Percentiles rank a stretch among this genome's conserved stretches.
These are phyloP conservation scores for Colletotrichum sp. DNA, from an alignment of 2,329 filamentous ascomycete species.

Conservation along the genomic window DNA sequence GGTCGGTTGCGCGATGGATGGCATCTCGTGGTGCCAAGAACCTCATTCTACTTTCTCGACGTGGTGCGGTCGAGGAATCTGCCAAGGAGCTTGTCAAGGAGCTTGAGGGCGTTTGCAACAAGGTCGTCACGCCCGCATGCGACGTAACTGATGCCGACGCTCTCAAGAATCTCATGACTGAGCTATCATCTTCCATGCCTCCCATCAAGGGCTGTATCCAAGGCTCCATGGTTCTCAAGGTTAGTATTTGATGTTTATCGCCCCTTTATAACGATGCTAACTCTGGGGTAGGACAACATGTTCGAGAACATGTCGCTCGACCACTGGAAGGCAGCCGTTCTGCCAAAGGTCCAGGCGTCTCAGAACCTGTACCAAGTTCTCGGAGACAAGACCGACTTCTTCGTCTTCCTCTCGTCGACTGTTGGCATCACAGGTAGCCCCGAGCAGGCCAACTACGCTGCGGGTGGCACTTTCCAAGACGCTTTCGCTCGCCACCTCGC, in stretches of 20 bases:
- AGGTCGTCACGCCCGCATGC: slow-evolving; percentile 18
- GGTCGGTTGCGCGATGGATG: slow-evolving; percentile 28
- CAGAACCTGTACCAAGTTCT: slow-evolving; percentile 36
- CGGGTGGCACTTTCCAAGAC: slow-evolving; percentile 48
- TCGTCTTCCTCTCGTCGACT: slow-evolving; percentile 38
- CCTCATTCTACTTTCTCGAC: slow-evolving; percentile 34
- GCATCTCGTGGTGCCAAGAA: slow-evolving; percentile 28
- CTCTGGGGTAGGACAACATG: slow-evolving; percentile 7
- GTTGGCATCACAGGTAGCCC: slow-evolving; percentile 29
- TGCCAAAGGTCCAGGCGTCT: slow-evolving; percentile 39
- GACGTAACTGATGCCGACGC: slow-evolving; percentile 20
- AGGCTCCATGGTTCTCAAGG: slow-evolving; percentile 26
- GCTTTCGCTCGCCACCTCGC: slow-evolving; percentile 45
- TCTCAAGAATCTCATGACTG: neutral
- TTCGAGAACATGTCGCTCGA: slow-evolving; percentile 21
- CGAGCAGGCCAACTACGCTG: slow-evolving; percentile 49
- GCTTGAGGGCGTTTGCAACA: slow-evolving; percentile 8
- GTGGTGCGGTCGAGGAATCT: slow-evolving; percentile 23
- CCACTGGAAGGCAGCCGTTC: slow-evolving; percentile 18
- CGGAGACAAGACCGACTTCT: slow-evolving; percentile 34
- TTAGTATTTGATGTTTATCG: neutral
- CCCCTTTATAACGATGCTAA: neutral
- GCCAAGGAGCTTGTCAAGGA: slow-evolving; percentile 23
- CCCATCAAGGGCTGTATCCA: slow-evolving; percentile 19
- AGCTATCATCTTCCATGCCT: neutral